phyloP scores from a whole-genome alignment of 2,329 filamentous ascomycete genomes.

The Fusarium siculi region DNA sequence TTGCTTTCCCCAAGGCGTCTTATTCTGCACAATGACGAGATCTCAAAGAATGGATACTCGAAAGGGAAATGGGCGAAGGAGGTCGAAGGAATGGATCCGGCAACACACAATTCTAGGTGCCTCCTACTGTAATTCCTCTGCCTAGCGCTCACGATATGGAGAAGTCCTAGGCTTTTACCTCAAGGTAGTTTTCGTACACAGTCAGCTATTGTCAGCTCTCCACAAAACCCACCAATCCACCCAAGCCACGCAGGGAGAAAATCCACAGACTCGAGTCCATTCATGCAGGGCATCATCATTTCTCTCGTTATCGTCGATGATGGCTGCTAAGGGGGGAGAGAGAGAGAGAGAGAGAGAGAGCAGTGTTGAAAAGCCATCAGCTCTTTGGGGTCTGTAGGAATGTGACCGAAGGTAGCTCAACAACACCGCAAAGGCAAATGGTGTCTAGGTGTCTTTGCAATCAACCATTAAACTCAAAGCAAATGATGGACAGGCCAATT shows the following conservation, averaged over 20 bases:
- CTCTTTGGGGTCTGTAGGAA: slow-evolving; percentile 12
- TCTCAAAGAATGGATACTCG: slow-evolving; percentile 14
- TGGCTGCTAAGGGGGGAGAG: slow-evolving; percentile 6
- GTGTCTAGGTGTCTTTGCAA: not conserved
- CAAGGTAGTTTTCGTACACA: slow-evolving; percentile 2
- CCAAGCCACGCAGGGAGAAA: slow-evolving; percentile 22
- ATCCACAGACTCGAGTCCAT: slow-evolving; percentile 14
- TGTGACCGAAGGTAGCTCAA: slow-evolving; percentile 8
- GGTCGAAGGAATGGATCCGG: slow-evolving; percentile 16
- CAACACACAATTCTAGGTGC: slow-evolving; percentile 1
- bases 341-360: not conserved
- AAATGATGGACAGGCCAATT: not conserved
- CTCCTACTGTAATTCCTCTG: slow-evolving; percentile 4
- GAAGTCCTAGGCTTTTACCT: not conserved
- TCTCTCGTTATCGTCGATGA: slow-evolving; percentile 7
- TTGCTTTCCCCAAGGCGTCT: not conserved
- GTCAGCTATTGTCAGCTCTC: slow-evolving; percentile 20
- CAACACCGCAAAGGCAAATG: not conserved
- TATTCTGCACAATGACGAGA: slow-evolving; percentile 35
- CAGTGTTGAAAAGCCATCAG: not conserved
- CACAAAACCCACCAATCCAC: slow-evolving; percentile 25
- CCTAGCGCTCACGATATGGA: slow-evolving; percentile 6
- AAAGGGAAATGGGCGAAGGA: slow-evolving; percentile 16
- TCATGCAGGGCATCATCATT: slow-evolving; percentile 35
- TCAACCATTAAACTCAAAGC: slow-evolving; percentile 8